phyloP scores from a whole-genome alignment of 345 rosid species.

The Populus deltoides region DNA sequence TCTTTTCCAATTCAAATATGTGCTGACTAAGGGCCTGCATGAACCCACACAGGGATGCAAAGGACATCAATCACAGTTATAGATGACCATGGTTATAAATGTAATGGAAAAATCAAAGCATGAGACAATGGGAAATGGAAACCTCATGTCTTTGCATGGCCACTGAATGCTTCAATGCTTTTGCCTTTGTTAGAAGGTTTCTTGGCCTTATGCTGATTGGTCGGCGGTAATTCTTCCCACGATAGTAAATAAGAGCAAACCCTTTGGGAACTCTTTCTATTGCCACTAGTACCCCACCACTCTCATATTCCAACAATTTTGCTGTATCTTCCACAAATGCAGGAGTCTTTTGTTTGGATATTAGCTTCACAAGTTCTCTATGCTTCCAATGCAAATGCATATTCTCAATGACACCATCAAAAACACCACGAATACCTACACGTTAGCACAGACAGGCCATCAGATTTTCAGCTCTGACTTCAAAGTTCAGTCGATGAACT shows the following conservation, averaged over 20 bases:
- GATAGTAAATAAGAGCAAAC: constrained; percentile 78
- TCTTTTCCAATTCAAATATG: constrained; percentile 73
- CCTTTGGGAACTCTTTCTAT: constrained; percentile 96
- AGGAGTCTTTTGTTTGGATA: constrained; percentile 83
- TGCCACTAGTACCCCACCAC: constrained; percentile 93
- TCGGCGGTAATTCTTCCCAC: constrained; percentile 88
- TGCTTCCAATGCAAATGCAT: constrained; percentile 99
- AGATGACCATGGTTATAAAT: constrained; percentile 9
- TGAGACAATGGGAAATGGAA: constrained; percentile 8
- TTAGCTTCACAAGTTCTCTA: constrained; percentile 95
- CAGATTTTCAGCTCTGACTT: constrained; percentile 14
- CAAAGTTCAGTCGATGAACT: constrained; percentile 1
- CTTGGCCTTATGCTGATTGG: constrained; percentile 89
- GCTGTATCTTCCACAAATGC: constrained; percentile 94
- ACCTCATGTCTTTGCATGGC: constrained; percentile 99
- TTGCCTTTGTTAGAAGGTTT: constrained; percentile 92
- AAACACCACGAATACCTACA: constrained; percentile 95
- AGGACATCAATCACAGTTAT: neutral
- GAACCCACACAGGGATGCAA: neutral
- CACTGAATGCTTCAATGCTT: constrained; percentile 87
- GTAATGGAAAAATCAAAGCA: neutral
- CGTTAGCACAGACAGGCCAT: constrained; percentile 13
- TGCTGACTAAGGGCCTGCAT: constrained; percentile 93
- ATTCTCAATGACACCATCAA: constrained; percentile 96
- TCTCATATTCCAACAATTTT: constrained; percentile 83